Base-by-base conservation (phyloP, 352 stramenopile species). In the Globisporangium recalcitrans region DNA sequence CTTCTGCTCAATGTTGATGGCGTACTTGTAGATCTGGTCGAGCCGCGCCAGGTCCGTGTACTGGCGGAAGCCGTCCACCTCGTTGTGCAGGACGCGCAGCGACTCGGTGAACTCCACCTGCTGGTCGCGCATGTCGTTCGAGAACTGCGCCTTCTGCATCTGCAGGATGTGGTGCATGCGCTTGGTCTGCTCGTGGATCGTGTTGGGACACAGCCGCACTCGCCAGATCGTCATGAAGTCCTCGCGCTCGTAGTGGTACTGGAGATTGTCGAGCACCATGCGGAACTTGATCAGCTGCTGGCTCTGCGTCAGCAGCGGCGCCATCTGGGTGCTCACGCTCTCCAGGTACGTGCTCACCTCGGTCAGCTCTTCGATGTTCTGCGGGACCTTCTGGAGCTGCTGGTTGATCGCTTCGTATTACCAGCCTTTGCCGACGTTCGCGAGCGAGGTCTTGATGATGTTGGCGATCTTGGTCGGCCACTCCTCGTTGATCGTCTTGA, bases 281-380 rank as follows among this genome's bases (percentile, higher is more conserved):
- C 87, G 78, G 44, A 87, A 91, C 67, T 91, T 91, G 63, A 94
- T 79, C 5, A 94, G 70, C 48, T 87, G 78, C 49, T 92, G 82
- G 31, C 81, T 90, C 47, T 90, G 82, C 4, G 70, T 82, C 29
- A 93, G 62, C 57, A 94, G 42, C 0, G 85, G 83, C 3, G 78
- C 71, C 14, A 94, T 67, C 51, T 93, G 83, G 3, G 69, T 52
- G 0, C 75, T 69, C 1, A 96, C 84, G 29, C 74, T 78, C 54
- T 93, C 87, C 31, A 96, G 74, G 56, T 95, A 97, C 8, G 81
- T 65, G 47, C 77, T 88, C 79, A 97, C 86, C 40, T 97, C 89
- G 0, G 83, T 93, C 26, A 98, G 70, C 63, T 97, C 84, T 63
- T 98, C 92, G 53, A 98, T 97, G 66, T 97, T 95, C 51, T 91